Evolutionary conservation across 2,329 filamentous ascomycete species (phyloP), one percentile per base, ranked within the genome.

Genomic region (Magnaporthiopsis poae): DNA sequence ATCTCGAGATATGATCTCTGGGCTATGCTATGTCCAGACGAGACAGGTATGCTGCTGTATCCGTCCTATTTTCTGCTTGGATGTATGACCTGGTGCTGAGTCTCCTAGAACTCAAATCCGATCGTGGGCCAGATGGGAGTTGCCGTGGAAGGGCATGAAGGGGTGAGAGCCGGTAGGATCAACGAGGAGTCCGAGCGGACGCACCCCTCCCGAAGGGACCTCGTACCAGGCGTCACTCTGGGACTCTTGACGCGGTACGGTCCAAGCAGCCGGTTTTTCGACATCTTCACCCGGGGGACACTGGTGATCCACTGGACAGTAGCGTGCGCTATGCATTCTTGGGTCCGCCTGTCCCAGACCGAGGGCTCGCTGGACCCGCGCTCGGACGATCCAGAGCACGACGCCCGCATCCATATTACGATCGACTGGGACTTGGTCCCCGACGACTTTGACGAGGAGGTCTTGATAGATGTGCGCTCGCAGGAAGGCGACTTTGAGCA

Each of bases 111-210:
- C 66, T 80, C 79, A 0, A 79, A 77, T 46, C 74, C 80, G 2
- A 78, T 88, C 18, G 79, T 80, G 0, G 85, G 85, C 1, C 80
- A 84, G 46, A 76, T 87, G 67, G 84, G 84, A 2, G 78, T 87
- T 8, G 78, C 80, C 3, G 78, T 85, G 1, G 82, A 87, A 71
- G 82, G 80, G 7, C 71, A 73, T 25, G 69, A 68, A 18, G 73
- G 73, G 0, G 69, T 74, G 18, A 71, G 77, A 1, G 74, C 77
- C 0, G 77, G 78, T 0, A 71, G 75, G 39, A 75, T 80, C 25
- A 82, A 80, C 66, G 86, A 87, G 68, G 85, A 84, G 25, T 81
- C 82, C 2, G 79, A 87, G 11, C 79, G 73, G 71, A 82, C 73
- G 67, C 82, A 72, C 77, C 82, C 72, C 65, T 81, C 69, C 65